Conservation (phyloP, 192 early-diverging fungal genomes). For the Entomortierella chlamydospora region DNA sequence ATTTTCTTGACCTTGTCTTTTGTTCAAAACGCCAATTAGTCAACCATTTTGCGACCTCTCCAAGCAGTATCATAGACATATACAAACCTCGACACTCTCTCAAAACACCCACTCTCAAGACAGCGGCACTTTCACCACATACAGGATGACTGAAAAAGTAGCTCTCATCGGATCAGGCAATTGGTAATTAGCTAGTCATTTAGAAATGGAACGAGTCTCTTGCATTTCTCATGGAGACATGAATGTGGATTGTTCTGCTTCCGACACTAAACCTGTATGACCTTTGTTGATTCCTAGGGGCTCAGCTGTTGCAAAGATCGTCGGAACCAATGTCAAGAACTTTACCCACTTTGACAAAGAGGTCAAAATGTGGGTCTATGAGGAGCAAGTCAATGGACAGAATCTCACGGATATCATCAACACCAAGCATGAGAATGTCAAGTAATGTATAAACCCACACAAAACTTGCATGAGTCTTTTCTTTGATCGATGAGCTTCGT, state of each 20-base stretch:
- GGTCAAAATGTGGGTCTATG: conserved; percentile 96
- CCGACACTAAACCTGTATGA: neutral
- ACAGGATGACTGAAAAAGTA: conserved; percentile 73
- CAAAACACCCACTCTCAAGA: too few species aligned
- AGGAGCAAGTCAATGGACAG: conserved; percentile 84
- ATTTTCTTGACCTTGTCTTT: too few species aligned
- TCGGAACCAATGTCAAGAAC: conserved; percentile 82
- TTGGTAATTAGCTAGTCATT: conserved; percentile 72
- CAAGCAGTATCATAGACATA: too few species aligned
- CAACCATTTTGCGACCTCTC: too few species aligned
- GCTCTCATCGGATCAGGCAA: conserved; percentile 94
- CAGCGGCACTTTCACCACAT: too few species aligned
- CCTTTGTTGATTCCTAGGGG: conserved; percentile 75
- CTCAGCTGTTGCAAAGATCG: conserved; percentile 90
- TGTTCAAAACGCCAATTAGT: too few species aligned
- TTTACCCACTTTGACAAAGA: conserved; percentile 73
- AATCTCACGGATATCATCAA: conserved; percentile 96
- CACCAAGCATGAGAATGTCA: conserved; percentile 89
- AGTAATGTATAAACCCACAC: too few species aligned
- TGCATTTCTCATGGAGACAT: neutral
- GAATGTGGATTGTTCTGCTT: neutral
- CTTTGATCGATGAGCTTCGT: too few species aligned
- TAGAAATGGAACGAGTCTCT: neutral
- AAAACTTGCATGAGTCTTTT: too few species aligned
- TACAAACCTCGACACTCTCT: too few species aligned